Evolutionary conservation across 2,329 filamentous ascomycete genomes (phyloP), one percentile per base, ranked within the genome.

Genomic region (Cordyceps militaris): DNA sequence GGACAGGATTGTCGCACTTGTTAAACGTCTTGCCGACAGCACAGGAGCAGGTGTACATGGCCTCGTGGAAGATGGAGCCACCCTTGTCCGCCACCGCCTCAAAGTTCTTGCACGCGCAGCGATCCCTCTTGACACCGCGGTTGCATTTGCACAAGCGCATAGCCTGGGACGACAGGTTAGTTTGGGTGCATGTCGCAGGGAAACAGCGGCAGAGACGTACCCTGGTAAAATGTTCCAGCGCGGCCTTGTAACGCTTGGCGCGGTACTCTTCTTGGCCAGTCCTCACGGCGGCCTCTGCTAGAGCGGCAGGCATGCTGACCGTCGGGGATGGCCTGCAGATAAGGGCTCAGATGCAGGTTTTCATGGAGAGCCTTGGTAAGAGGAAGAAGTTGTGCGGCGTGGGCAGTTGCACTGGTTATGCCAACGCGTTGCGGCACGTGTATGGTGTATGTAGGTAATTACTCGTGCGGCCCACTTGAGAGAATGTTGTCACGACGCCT

Each of bases 11-110:
- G 55, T 72, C 67, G 48, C 74, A 76, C 57, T 74, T 73, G 54
- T 67, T 69, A 59, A 74, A 76, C 2, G 61, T 71, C 44, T 66
- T 71, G 13, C 70, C 68, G 6, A 71, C 70, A 3, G 59, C 54
- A 57, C 74, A 76, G 4, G 58, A 63, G 62, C 74, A 76, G 10
- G 66, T 70, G 55, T 72, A 70, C 68, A 74, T 74, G 48, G 72
- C 73, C 61, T 76, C 74, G 3, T 71, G 64, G 60, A 74, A 75
- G 24, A 76, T 71, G n/a, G 70, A 72, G 11, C 67, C 69, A 30
- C 66, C 65, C 30, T 69, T 64, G 1, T 53, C 56, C 3, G 67
- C 71, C 11, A 71, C 65, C 24, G 66, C 64, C 44, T 73, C 69
- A 43, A 70, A 75, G 57, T 74, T 63, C 59, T 76, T 76, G 62